These are phyloP conservation scores for Cafeteria roenbergensis DNA, from an alignment of 108 stramenopile genomes.

Conservation along the genomic window DNA sequence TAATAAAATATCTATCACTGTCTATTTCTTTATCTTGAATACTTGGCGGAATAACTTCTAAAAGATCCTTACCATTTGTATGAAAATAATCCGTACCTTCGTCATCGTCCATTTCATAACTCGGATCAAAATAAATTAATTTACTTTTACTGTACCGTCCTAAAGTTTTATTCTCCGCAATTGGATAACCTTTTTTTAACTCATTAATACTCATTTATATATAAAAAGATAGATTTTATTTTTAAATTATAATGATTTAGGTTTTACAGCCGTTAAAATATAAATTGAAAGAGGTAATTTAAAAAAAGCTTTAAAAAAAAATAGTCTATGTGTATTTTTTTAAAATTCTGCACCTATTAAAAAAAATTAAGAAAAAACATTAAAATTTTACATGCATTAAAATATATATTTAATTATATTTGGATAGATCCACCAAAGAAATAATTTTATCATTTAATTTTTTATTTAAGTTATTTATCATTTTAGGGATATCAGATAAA, in stretches of 20 bases:
- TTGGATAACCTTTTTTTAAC: neutral
- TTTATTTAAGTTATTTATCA: neutral
- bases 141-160: too few relatives aligned
- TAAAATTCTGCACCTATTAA: neutral
- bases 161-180: neutral
- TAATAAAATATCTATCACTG: too few relatives aligned
- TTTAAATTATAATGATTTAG: neutral
- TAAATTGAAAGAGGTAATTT: neutral
- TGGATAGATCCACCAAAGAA: neutral
- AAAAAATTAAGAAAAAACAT: too few relatives aligned
- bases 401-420: neutral
- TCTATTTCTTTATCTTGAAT: too few relatives aligned
- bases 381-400: too few relatives aligned
- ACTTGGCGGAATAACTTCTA: too few relatives aligned
- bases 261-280: neutral
- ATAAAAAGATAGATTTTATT: neutral
- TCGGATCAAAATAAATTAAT: too few relatives aligned
- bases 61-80: too few relatives aligned
- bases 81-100: too few relatives aligned
- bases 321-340: neutral
- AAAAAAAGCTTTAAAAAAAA: neutral
- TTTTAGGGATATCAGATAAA: neutral
- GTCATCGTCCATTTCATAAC: too few relatives aligned
- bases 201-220: neutral
- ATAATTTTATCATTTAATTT: neutral